Base-by-base conservation (phyloP, 257 asterid species). In the Solanum appendiculatum region DNA sequence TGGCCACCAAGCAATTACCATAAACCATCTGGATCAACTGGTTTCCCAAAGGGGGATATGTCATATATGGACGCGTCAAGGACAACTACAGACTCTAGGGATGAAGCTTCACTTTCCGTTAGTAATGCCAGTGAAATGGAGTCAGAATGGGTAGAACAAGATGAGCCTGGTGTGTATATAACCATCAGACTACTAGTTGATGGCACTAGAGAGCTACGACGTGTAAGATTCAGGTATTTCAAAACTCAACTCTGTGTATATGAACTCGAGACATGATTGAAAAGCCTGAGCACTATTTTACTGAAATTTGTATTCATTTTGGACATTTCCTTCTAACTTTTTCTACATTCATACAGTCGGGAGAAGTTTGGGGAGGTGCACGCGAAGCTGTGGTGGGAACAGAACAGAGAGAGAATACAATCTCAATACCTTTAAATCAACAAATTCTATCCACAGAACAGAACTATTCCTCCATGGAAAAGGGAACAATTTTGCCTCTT, bases 361-460 rank as follows among this genome's bases (percentile, higher is more conserved):
- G 99, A 95, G 39, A 94, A 86, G 86, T 97, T 94, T 16, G 99
- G 99, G 6, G 99, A 97, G 89, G 95, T 91, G 86, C 93, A 93
- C 1, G 99, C 99, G 2, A 97, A 95, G 93, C 91, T 83, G 40
- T 97, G 99, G 99, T 97, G 98, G 99, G 99, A 97, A 88, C 89
- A 94, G 84, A 95, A 97, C 96, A 90, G 98, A 90, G 98, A 95
- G 87, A 93, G 99, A 87, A 95, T 97, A 93, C 99, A 94, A 89
- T 84, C 95, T 87, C 98, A 93, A 86, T 95, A 96, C 90, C 99
- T 95, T 87, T 92, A 89, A 87, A 40, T 18, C 20, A 1, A 48
- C 66, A 39, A 48, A 37, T 72, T 84, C 39, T 39, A 63, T n/a
- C 78, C 58, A 36, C 29, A n/a, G 58, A 39, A 64, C 80, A 72